Conservation (phyloP, 2,329 filamentous ascomycete genomes). For the Diplodia scrobiculata region DNA sequence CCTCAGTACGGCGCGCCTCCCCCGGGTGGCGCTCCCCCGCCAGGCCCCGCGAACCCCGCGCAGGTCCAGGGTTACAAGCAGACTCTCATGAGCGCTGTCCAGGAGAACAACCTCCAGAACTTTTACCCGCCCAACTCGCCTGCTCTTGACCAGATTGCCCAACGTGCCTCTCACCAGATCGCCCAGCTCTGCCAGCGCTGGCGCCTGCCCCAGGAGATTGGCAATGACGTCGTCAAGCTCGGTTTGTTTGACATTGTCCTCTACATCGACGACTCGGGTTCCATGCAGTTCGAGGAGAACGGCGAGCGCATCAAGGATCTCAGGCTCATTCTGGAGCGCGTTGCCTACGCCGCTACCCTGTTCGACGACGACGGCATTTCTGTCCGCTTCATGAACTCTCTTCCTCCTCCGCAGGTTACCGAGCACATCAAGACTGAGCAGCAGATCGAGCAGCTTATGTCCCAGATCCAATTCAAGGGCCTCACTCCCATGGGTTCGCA, state of each 20-base stretch:
- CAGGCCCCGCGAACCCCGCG: slow-evolving; percentile 50
- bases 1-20: slow-evolving; percentile 41
- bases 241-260: slow-evolving; percentile 64
- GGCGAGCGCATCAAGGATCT: slow-evolving; percentile 68
- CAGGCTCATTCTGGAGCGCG: slow-evolving; percentile 63
- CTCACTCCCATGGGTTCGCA: slow-evolving; percentile 68
- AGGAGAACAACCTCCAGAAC: slow-evolving; percentile 61
- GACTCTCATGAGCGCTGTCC: slow-evolving; percentile 58
- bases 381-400: slow-evolving; percentile 70
- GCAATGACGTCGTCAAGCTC: slow-evolving; percentile 64
- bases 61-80: slow-evolving; percentile 60
- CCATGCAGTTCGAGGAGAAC: slow-evolving; percentile 68
- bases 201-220: slow-evolving; percentile 61
- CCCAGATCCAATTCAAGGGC: slow-evolving; percentile 63
- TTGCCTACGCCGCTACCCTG: slow-evolving; percentile 66
- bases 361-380: slow-evolving; percentile 70
- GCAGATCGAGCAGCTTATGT: slow-evolving; percentile 61
- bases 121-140: slow-evolving; percentile 62
- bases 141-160: slow-evolving; percentile 55
- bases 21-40: slow-evolving; percentile 38
- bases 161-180: slow-evolving; percentile 54
- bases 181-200: slow-evolving; percentile 60
- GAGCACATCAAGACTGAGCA: slow-evolving; percentile 60
- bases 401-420: slow-evolving; percentile 49
- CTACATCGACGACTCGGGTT: slow-evolving; percentile 68